Percentiles rank a stretch among this genome's conserved stretches.
Evolutionary conservation across 805 yeast species (phyloP).

Genomic region (Sugiyamaella americana): DNA sequence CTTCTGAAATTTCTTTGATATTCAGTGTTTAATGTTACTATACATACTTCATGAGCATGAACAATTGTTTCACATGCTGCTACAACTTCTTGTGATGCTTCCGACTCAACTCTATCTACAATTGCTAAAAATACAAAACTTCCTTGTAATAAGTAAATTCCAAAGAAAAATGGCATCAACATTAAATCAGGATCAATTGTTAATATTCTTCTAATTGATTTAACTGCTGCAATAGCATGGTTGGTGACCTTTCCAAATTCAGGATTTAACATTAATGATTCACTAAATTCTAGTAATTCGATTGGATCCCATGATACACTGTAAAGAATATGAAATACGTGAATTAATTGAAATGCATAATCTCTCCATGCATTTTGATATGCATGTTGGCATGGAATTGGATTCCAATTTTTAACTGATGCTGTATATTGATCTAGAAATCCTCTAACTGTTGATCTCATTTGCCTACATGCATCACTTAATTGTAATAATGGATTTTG

Average conservation of each 20-base stretch:
- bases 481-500: slow-evolving; percentile 24
- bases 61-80: slow-evolving; percentile 29
- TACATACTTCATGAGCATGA: slow-evolving; percentile 30
- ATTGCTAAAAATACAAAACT: slow-evolving; percentile 25
- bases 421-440: slow-evolving; percentile 18
- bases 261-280: slow-evolving; percentile 19
- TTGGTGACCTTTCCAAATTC: slow-evolving; percentile 23
- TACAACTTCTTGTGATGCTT: slow-evolving; percentile 24
- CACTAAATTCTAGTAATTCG: slow-evolving; percentile 24
- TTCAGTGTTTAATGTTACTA: slow-evolving; percentile 28
- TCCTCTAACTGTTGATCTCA: slow-evolving; percentile 15
- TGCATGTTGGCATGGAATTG: slow-evolving; percentile 20
- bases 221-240: slow-evolving; percentile 27
- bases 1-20: slow-evolving; percentile 29
- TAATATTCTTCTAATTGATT: slow-evolving; percentile 23
- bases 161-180: slow-evolving; percentile 29
- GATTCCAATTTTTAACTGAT: slow-evolving; percentile 17
- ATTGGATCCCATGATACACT: slow-evolving; percentile 29
- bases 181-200: slow-evolving; percentile 26
- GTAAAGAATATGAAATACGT: slow-evolving; percentile 27
- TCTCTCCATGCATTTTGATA: slow-evolving; percentile 24
- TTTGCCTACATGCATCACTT: slow-evolving; percentile 16
- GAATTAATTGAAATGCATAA: slow-evolving; percentile 22
- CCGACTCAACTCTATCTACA: slow-evolving; percentile 22
- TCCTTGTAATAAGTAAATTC: slow-evolving; percentile 28